Evolutionary conservation across 169 alveolate species (phyloP).

Genomic region (Plasmodium vivax): DNA sequence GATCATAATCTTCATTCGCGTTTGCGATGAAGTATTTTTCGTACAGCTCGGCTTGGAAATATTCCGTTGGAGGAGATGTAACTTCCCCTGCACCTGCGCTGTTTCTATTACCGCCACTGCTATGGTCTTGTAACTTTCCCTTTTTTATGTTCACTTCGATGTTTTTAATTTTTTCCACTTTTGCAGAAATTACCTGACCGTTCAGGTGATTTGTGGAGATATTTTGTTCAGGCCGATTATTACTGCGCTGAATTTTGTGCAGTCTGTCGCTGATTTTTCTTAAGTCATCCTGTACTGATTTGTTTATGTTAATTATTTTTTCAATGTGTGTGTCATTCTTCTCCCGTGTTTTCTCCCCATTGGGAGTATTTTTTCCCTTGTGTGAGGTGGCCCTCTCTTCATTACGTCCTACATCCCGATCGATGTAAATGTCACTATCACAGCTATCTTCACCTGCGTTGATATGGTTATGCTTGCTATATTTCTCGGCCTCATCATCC

Average conservation of each 20-base stretch:
- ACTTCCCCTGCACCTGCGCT: not conserved
- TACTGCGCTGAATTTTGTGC: constrained; percentile 42
- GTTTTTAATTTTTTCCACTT: not conserved
- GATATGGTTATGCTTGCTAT: not conserved
- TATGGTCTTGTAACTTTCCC: not conserved
- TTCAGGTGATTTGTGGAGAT: not conserved
- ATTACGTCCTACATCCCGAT: not conserved
- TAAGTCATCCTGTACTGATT: constrained; percentile 67
- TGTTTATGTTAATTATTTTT: constrained; percentile 51
- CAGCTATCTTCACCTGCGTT: not conserved
- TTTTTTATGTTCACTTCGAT: constrained; percentile 10
- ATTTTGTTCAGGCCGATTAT: constrained; percentile 5
- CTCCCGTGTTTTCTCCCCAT: not conserved
- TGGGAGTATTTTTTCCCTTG: not conserved
- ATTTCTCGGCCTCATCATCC: not conserved
- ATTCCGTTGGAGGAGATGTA: not conserved
- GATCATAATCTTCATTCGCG: constrained; percentile 75
- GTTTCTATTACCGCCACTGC: not conserved
- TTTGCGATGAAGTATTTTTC: constrained; percentile 67
- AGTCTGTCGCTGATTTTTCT: constrained; percentile 66
- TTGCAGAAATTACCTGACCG: not conserved
- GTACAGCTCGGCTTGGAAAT: constrained; percentile 28
- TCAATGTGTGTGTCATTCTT: constrained; percentile 24
- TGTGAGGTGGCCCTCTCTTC: not conserved
- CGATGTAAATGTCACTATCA: constrained; percentile 5